Evolutionary conservation across 2,329 filamentous ascomycete genomes (phyloP), one percentile per base, ranked within the genome.

Genomic region (Cercospora janseana): DNA sequence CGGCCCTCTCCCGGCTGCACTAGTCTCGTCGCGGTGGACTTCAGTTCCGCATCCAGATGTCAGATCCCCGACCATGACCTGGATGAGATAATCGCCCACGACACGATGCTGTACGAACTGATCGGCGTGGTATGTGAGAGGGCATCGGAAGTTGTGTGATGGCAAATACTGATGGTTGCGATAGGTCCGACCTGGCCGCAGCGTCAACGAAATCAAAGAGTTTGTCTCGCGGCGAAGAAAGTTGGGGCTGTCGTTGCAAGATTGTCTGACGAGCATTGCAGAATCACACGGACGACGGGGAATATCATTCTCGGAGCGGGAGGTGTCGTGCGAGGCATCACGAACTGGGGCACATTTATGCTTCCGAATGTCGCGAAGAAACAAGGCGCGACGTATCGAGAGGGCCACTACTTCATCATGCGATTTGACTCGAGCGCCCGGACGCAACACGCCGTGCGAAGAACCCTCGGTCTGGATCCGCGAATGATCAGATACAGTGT

Each of bases 341-440:
- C 85, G 61, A 98, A 98, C 79, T 98, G 93, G 93, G 93, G 93
- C 67, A 80, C 87, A 61, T 96, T 93, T 74, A 79, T 85, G 40
- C 85, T 98, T 13, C 92, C 93, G 40, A 86, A 84, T 60, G 82
- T 88, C 55, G 79, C 85, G 52, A 85, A 83, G 55, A 85, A 86
- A 67, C 85, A 94, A 71, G 90, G 96, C 73, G 83, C 86, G 62
- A 83, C 83, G 60, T 86, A 97, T 79, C 81, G 81, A 58, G 80
- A 83, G 61, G 93, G 93, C 48, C 91, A 97, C 76, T 95, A 98
- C 79, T 98, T 98, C 72, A 87, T 95, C 66, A 88, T 98, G 87
- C 88, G 93, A 63, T 98, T 95, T 77, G 93, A 98, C 70, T 75
- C 86, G 49, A 86, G 84, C 52, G 74, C 83, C 6, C 70, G 76